Base-by-base conservation (phyloP, 129 eudicot genomes). In the Escallonia rubra region DNA sequence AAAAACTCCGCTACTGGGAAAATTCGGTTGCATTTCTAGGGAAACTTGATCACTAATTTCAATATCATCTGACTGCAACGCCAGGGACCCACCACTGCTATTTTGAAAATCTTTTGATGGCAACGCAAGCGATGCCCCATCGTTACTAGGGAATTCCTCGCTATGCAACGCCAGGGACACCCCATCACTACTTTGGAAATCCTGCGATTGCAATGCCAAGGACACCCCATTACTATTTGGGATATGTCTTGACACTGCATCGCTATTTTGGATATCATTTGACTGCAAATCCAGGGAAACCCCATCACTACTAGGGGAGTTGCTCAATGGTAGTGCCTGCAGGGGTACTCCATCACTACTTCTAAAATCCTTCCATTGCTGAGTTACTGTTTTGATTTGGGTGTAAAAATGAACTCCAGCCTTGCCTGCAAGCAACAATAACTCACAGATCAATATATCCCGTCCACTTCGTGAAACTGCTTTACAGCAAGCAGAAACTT, bases 341-440 rank as follows among this genome's bases (percentile, higher is more conserved):
- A n/a, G 55, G 10, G 11, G 12, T n/a, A 54, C 23, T 54, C n/a
- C 59, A n/a, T 12, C 16, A 34, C 59, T 14, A 54, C 59, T 54
- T 4, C 4, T 16, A 11, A 84, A 80, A 82, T 92, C 96, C 87
- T 89, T 93, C 96, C 95, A 89, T 68, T 93, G 95, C 66, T 93
- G 92, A 51, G 96, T 86, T 64, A 89, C 95, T 2, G 96, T 89
- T 82, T 89, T 93, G 48, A 93, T 83, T 76, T 93, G 90, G 23
- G 98, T 93, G 76, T 68, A 93, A 60, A 86, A 93, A 66, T 93
- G 84, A 70, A 93, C 89, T 64, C 98, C 98, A 41, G 96, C 96
- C 78, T 88, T 92, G 72, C 96, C 98, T 88, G 83, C 71, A 75
- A 71, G 53, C 16, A 54, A 54, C 14, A 54, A 54, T 11, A 54